These are phyloP conservation scores for Tagetes erecta DNA, from an alignment of 129 eudicot species.

Conservation along the genomic window DNA sequence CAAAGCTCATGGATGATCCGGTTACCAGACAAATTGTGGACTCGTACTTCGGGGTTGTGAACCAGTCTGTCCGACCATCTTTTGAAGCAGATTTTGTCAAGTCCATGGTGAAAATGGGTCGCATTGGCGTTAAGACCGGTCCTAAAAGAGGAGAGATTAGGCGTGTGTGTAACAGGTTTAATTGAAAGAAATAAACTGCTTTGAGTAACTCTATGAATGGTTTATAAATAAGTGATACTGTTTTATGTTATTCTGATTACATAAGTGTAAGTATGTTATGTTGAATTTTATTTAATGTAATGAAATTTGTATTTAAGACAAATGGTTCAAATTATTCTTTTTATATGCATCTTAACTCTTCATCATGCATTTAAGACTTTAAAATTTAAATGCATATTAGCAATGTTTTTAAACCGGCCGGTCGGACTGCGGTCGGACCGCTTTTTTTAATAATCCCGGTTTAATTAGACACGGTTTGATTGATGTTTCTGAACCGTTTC, in stretches of 20 bases:
- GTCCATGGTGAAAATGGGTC: conserved; percentile 79
- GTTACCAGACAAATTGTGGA: conserved; percentile 47
- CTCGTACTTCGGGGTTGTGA: conserved; percentile 44
- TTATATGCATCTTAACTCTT: too few species aligned
- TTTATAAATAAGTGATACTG: not conserved
- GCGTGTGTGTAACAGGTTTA: conserved; percentile 58
- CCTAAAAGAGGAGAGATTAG: conserved; percentile 63
- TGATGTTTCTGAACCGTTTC: too few species aligned
- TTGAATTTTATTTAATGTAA: not conserved
- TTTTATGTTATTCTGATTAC: not conserved
- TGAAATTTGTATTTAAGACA: not conserved
- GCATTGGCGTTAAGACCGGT: conserved; percentile 61
- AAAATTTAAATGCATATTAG: too few species aligned
- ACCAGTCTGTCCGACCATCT: conserved; percentile 43
- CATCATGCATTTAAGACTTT: too few species aligned
- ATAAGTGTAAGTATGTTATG: conserved; percentile 4
- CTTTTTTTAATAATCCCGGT: too few species aligned
- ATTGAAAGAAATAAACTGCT: conserved; percentile 18
- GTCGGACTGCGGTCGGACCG: too few species aligned
- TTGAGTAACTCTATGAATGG: not conserved
- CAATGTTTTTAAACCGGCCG: too few species aligned
- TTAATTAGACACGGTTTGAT: too few species aligned
- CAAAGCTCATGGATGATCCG: conserved; percentile 49
- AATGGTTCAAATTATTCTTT: not conserved
- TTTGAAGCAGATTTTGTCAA: conserved; percentile 61